phyloP scores from a whole-genome alignment of 2,329 filamentous ascomycete genomes.

The Mollisia scopiformis region DNA sequence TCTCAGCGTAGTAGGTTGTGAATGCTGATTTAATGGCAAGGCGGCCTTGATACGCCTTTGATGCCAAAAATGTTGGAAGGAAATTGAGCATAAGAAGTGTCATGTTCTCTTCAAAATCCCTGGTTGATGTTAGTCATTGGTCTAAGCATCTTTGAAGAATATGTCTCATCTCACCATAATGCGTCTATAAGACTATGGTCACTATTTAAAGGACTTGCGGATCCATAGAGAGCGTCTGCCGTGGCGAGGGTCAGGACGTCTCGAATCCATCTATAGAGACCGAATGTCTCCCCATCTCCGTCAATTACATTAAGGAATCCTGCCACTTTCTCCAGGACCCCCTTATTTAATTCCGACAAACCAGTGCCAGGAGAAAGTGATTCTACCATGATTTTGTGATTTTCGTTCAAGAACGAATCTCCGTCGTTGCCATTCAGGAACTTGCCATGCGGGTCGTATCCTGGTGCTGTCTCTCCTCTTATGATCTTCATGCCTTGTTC shows the following conservation, averaged over 20 bases:
- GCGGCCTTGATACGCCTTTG: constrained; percentile 38
- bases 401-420: constrained; percentile 37
- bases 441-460: constrained; percentile 31
- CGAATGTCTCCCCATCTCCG: constrained; percentile 35
- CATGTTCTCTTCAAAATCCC: constrained; percentile 37
- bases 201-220: constrained; percentile 44
- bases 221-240: constrained; percentile 47
- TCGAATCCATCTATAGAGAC: constrained; percentile 45
- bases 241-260: constrained; percentile 44
- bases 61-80: constrained; percentile 38
- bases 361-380: constrained; percentile 39
- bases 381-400: constrained; percentile 41
- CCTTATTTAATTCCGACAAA: constrained; percentile 41
- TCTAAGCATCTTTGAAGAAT: not conserved
- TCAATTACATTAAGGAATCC: constrained; percentile 35
- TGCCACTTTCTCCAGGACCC: constrained; percentile 42
- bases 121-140: constrained; percentile 10
- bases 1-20: constrained; percentile 32
- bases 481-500: constrained; percentile 38
- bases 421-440: constrained; percentile 33
- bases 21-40: constrained; percentile 42
- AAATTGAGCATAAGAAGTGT: constrained; percentile 37
- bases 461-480: constrained; percentile 26
- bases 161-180: constrained; percentile 39
- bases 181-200: constrained; percentile 41